Evolutionary conservation across 1,284 basidiomycete genomes (phyloP).

Genomic region (Cryptococcus sp.): DNA sequence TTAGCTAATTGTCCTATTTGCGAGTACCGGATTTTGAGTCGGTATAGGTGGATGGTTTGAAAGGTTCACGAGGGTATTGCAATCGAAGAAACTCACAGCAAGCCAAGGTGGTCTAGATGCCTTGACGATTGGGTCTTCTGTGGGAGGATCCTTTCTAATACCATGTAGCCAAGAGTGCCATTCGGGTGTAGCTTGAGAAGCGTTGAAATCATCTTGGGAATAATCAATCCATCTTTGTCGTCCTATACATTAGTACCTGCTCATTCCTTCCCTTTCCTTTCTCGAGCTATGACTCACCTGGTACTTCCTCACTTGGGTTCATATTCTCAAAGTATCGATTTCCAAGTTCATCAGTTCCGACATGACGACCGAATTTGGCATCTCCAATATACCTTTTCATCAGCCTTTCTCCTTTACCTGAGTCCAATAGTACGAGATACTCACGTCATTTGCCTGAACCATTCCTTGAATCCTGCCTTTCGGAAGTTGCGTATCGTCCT

Average conservation of each 20-base stretch:
- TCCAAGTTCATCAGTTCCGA: slow-evolving; percentile 86
- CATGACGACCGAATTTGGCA: slow-evolving; percentile 71
- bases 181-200: slow-evolving; percentile 82
- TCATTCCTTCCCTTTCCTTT: not conserved
- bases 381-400: slow-evolving; percentile 76
- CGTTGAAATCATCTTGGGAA: slow-evolving; percentile 80
- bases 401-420: not conserved
- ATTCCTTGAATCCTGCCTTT: slow-evolving; percentile 70
- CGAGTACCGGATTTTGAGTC: no score
- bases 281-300: slow-evolving; percentile 55
- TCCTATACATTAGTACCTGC: slow-evolving; percentile 51
- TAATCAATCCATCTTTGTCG: slow-evolving; percentile 93
- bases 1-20: slow-evolving; percentile 1
- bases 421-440: slow-evolving; percentile 11
- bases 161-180: slow-evolving; percentile 95
- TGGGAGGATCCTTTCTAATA: slow-evolving; percentile 75
- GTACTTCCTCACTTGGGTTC: slow-evolving; percentile 75
- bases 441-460: slow-evolving; percentile 64
- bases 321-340: slow-evolving; percentile 89
- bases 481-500: slow-evolving; percentile 71
- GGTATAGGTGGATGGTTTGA: not conserved
- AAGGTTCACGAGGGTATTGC: not conserved
- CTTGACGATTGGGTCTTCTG: slow-evolving; percentile 67
- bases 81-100: slow-evolving; percentile 58
- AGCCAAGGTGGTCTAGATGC: slow-evolving; percentile 71